Conservation (phyloP, 768 basidiomycete genomes). For the Leccinum boreale region DNA sequence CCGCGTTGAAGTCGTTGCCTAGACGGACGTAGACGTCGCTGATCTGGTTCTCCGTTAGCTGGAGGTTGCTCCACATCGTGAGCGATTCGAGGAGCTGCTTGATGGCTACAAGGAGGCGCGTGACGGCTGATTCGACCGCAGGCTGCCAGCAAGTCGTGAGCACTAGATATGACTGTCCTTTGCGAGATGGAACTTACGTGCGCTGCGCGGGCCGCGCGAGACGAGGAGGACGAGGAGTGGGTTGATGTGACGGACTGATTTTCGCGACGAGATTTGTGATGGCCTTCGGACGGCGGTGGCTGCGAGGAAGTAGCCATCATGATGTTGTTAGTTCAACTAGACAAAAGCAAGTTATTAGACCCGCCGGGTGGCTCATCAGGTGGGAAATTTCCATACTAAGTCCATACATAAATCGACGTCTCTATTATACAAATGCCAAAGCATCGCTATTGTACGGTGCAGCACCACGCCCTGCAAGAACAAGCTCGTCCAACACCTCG, state of each 20-base stretch:
- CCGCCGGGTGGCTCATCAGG: constrained; percentile 11
- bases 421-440: not conserved
- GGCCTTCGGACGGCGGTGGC: constrained; percentile 27
- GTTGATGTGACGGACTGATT: constrained; percentile 50
- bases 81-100: constrained; percentile 91
- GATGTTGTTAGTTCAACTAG: not conserved
- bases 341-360: no score
- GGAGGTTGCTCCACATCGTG: constrained; percentile 75
- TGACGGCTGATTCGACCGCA: constrained; percentile 87
- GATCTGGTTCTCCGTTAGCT: constrained; percentile 74
- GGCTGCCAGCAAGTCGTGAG: constrained; percentile 46
- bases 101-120: constrained; percentile 88
- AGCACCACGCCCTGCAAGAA: constrained; percentile 51
- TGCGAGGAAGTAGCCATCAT: constrained; percentile 24
- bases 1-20: constrained; percentile 96
- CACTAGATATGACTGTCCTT: not conserved
- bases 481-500: constrained; percentile 60
- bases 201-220: constrained; percentile 17
- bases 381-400: constrained; percentile 17
- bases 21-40: constrained; percentile 96
- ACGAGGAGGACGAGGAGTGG: constrained; percentile 33
- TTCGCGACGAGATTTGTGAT: constrained; percentile 52
- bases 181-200: constrained; percentile 21
- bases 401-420: not conserved
- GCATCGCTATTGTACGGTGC: constrained; percentile 31